Conservation (phyloP, 306 rosid species). For the Morella rubra region DNA sequence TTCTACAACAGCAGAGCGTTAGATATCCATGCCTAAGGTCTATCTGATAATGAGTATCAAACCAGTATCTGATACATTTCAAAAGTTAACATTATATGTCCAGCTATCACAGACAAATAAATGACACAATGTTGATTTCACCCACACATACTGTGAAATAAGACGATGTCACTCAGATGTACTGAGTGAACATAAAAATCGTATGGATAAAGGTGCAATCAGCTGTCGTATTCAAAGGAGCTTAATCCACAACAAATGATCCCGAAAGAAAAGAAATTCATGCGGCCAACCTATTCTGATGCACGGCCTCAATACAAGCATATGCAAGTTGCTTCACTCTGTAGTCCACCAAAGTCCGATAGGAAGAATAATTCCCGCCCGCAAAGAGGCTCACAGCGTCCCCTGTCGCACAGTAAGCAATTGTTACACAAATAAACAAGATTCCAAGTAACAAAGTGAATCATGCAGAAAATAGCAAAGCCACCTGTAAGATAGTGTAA, state of each 20-base stretch:
- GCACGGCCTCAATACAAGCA: constrained; percentile 67
- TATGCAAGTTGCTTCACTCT: constrained; percentile 74
- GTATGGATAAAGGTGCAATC: neutral
- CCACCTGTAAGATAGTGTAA: constrained; percentile 16
- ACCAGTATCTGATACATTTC: too few species aligned
- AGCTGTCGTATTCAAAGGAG: neutral
- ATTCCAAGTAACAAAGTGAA: constrained; percentile 4
- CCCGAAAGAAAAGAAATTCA: neutral
- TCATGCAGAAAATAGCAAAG: constrained; percentile 20
- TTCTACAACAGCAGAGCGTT: too few species aligned
- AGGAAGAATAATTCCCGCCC: constrained; percentile 62
- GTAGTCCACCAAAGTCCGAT: constrained; percentile 65
- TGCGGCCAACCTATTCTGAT: constrained; percentile 73
- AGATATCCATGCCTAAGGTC: too few species aligned
- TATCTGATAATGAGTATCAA: too few species aligned
- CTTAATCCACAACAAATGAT: neutral
- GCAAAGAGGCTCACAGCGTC: constrained; percentile 62
- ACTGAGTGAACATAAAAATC: neutral
- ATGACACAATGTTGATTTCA: neutral
- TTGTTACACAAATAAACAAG: constrained; percentile 18
- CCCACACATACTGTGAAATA: neutral
- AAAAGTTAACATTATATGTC: too few species aligned
- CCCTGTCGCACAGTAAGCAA: constrained; percentile 52
- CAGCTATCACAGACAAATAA: too few species aligned
- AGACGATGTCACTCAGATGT: neutral